Evolutionary conservation across 2,329 filamentous ascomycete genomes (phyloP).

Genomic region (Pseudogymnoascus sp.): DNA sequence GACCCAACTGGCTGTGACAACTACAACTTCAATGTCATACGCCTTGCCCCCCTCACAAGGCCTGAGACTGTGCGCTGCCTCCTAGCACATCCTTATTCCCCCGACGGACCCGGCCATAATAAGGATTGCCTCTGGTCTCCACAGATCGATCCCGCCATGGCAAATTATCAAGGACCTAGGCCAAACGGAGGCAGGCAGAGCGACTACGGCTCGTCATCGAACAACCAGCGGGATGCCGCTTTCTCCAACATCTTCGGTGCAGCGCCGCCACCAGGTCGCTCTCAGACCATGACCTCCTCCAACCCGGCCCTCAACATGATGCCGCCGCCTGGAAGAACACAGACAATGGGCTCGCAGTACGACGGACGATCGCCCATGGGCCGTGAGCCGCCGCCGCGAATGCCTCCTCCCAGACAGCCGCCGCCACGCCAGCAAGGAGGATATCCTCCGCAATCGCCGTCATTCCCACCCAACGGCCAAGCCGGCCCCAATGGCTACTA

Average conservation of each 20-base stretch:
- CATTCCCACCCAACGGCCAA: slow-evolving; percentile 24
- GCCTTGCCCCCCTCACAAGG: slow-evolving; percentile 4
- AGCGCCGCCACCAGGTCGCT: slow-evolving; percentile 76
- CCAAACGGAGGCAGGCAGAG: slow-evolving; percentile 39
- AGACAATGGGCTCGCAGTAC: slow-evolving; percentile 53
- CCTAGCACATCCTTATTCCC: not conserved
- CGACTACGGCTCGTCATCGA: slow-evolving; percentile 36
- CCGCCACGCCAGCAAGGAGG: slow-evolving; percentile 39
- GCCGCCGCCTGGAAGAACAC: slow-evolving; percentile 60
- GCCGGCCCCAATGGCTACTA: slow-evolving; percentile 42
- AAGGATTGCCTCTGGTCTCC: slow-evolving; percentile 7
- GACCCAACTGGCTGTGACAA: not conserved
- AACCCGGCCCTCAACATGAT: slow-evolving; percentile 47
- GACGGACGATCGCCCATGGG: slow-evolving; percentile 28
- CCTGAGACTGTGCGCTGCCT: slow-evolving; percentile 8
- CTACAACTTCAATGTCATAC: slow-evolving; percentile 8
- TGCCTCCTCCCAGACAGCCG: slow-evolving; percentile 58
- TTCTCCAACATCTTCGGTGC: slow-evolving; percentile 94
- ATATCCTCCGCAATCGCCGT: slow-evolving; percentile 19
- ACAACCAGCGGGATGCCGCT: slow-evolving; percentile 79
- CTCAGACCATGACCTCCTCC: slow-evolving; percentile 89
- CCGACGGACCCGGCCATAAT: slow-evolving; percentile 6
- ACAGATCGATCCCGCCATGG: slow-evolving; percentile 31
- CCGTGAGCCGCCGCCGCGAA: slow-evolving; percentile 26
- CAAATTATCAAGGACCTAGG: slow-evolving; percentile 55